Evolutionary conservation across 495 filamentous ascomycete genomes (phyloP), one percentile per base, ranked within the genome.

Genomic region (Halenospora varia): DNA sequence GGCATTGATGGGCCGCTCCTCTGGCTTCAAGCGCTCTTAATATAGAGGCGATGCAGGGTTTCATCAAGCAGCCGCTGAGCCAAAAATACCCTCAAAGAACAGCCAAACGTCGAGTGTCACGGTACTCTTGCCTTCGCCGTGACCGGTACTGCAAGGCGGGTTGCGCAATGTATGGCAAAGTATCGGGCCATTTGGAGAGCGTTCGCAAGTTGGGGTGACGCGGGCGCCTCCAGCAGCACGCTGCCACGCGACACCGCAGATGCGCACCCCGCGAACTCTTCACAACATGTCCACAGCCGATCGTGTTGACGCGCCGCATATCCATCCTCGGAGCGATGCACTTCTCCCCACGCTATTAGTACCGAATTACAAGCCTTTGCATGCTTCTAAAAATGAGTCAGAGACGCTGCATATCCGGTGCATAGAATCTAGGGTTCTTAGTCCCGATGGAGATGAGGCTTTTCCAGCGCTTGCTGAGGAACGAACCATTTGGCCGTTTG

Each of bases 351-450:
- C 41, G 13, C 29, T 13, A 35, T 4, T 35, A 35, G 6, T 4
- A 35, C 4, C 13, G 13, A 35, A 51, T 35, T 24, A 18, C 42
- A 20, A 24, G 29, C 23, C n/a, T n/a, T 54, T 44, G 15, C 22
- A 56, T 41, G 54, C 51, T 53, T 56, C 55, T 61, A 58, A 56
- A 41, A 48, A 57, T 65, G 62, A 65, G 50, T 65, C 62, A 65
- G 51, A 57, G 56, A 46, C 41, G 29, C 53, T 50, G 60, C 55
- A 50, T 39, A 47, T 48, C 10, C 51, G 22, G 48, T 29, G 26
- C 40, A 44, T 46, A 26, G 25, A 11, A 45, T 49, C 18, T 2
- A 19, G 42, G 42, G 8, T 49, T n/a, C 25, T 40, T 19, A 25
- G 10, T 22, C 29, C 51, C 57, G 49, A 51, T 47, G 25, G 19